Conservation (phyloP, 2,329 filamentous ascomycete genomes). For the Fusarium praegraminearum region DNA sequence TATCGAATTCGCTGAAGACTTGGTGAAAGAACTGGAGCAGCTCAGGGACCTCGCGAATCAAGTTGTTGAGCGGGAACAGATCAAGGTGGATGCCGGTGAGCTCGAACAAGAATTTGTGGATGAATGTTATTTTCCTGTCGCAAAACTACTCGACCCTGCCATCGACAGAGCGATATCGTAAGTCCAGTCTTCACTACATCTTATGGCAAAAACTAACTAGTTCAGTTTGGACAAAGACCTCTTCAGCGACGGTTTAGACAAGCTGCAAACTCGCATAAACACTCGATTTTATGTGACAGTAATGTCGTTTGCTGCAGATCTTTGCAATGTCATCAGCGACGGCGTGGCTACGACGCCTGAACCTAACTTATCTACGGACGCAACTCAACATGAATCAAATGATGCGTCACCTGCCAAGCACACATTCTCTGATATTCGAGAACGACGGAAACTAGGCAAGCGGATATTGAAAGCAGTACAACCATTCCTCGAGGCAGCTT, state of each 20-base stretch:
- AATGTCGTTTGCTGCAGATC: constrained; percentile 67
- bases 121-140: constrained; percentile 90
- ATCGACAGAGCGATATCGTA: constrained; percentile 85
- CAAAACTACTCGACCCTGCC: constrained; percentile 79
- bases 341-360: constrained; percentile 63
- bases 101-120: constrained; percentile 85
- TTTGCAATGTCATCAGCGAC: constrained; percentile 65
- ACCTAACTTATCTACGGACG: constrained; percentile 38
- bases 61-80: constrained; percentile 79
- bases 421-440: constrained; percentile 76
- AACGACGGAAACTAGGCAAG: constrained; percentile 87
- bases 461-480: constrained; percentile 88
- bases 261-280: constrained; percentile 65
- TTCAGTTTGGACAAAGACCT: constrained; percentile 73
- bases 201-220: constrained; percentile 54
- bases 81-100: constrained; percentile 81
- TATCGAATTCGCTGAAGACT: constrained; percentile 85
- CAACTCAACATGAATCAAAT: constrained; percentile 51
- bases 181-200: constrained; percentile 56
- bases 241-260: constrained; percentile 65
- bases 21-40: constrained; percentile 81
- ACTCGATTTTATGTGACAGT: constrained; percentile 69
- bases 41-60: constrained; percentile 77
- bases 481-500: constrained; percentile 78
- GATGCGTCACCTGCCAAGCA: constrained; percentile 65